A percentile compares a stretch with the other conserved stretches of the same genome.
Conservation (phyloP, 805 yeast species). For the Sungouiella thailandica region DNA sequence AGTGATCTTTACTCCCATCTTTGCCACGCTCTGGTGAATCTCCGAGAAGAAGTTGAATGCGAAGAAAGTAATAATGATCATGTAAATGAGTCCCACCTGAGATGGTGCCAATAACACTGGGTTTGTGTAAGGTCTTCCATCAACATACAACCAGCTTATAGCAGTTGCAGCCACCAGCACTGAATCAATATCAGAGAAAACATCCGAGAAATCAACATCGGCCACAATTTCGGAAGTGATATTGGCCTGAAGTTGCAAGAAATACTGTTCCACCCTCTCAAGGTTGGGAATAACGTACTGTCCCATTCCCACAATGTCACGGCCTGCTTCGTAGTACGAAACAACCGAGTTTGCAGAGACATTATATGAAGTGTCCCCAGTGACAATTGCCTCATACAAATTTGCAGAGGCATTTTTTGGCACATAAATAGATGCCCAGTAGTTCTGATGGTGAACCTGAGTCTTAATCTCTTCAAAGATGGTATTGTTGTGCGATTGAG, state of each 20-base stretch:
- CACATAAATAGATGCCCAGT: constrained; percentile 62
- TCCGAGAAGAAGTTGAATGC: constrained; percentile 57
- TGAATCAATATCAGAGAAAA: constrained; percentile 10
- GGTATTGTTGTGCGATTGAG: constrained; percentile 19
- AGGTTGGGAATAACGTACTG: constrained; percentile 40
- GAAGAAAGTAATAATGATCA: constrained; percentile 69
- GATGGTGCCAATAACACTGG: constrained; percentile 58
- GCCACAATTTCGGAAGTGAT: constrained; percentile 14
- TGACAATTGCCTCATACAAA: constrained; percentile 35
- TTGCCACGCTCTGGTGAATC: constrained; percentile 47
- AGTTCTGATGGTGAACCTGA: constrained; percentile 48
- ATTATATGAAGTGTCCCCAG: constrained; percentile 26
- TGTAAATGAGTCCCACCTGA: constrained; percentile 71
- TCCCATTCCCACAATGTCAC: constrained; percentile 51
- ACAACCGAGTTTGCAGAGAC: constrained; percentile 28
- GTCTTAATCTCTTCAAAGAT: constrained; percentile 36
- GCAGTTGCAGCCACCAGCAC: constrained; percentile 24
- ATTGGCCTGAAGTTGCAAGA: constrained; percentile 22
- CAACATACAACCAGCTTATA: constrained; percentile 33
- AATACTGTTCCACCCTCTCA: constrained; percentile 27
- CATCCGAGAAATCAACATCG: constrained; percentile 11
- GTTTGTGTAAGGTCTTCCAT: constrained; percentile 47
- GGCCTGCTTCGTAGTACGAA: constrained; percentile 55
- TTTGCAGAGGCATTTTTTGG: constrained; percentile 41
- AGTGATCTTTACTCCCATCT: constrained; percentile 33